phyloP scores from a whole-genome alignment of 441 rosid species.

The Pelargonium fulgidum region DNA sequence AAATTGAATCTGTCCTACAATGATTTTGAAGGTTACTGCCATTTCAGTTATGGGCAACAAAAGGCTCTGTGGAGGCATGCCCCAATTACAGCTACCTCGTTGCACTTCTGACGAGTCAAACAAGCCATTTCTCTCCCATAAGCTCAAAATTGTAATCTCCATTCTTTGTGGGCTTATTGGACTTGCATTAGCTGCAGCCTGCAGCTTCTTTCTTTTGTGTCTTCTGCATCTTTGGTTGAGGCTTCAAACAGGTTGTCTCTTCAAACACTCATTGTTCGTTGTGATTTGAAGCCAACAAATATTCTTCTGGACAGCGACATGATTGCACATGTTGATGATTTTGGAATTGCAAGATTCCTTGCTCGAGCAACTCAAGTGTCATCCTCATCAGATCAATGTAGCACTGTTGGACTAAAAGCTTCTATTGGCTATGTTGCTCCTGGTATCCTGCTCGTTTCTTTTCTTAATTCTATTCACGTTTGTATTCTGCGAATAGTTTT shows the following conservation, averaged over 20 bases:
- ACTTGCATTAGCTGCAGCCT: too few species aligned
- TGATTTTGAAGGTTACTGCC: slow-evolving; percentile 20
- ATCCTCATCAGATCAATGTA: too few species aligned
- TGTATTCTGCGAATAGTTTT: too few species aligned
- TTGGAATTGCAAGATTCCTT: slow-evolving; percentile 6
- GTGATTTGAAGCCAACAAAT: slow-evolving; percentile 19
- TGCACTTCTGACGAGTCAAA: background rate
- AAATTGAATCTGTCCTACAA: slow-evolving; percentile 23
- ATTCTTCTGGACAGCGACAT: background rate
- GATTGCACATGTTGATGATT: slow-evolving; percentile 9
- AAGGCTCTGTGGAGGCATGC: slow-evolving; percentile 31
- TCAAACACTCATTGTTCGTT: background rate
- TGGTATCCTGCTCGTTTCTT: too few species aligned
- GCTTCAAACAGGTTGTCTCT: background rate
- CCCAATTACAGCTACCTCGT: too few species aligned
- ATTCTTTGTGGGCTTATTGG: too few species aligned
- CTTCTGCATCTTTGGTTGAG: too few species aligned
- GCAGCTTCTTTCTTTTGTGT: background rate
- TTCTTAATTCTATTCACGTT: too few species aligned
- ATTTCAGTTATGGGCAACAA: slow-evolving; percentile 18
- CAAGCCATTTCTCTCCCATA: background rate
- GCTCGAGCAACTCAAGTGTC: too few species aligned
- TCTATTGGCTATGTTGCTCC: background rate
- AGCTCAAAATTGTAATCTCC: background rate
- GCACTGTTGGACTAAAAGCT: background rate